phyloP scores from a whole-genome alignment of 768 basidiomycete species.

The Pleurotus salmoneostramineus region DNA sequence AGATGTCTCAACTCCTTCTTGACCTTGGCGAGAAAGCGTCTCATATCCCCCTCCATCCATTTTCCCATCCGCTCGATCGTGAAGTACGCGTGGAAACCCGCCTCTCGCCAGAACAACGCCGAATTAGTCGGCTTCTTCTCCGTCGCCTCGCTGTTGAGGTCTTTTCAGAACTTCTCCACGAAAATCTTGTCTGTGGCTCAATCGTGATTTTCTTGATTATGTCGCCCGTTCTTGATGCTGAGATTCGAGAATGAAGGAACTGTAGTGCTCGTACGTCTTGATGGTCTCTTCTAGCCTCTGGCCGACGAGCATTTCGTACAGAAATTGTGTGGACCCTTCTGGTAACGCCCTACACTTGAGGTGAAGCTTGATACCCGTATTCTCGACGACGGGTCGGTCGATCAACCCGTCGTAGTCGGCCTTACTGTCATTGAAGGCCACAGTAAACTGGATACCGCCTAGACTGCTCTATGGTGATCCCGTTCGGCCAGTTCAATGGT shows the following conservation, averaged over 20 bases:
- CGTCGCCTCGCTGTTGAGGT: slow-evolving; percentile 11
- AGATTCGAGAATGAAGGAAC: slow-evolving; percentile 15
- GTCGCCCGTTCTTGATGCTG: slow-evolving; percentile 5
- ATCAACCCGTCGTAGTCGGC: slow-evolving; percentile 9
- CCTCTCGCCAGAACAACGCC: slow-evolving; percentile 13
- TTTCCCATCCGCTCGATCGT: slow-evolving; percentile 15
- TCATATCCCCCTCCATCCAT: slow-evolving; percentile 14
- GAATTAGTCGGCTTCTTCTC: slow-evolving; percentile 5
- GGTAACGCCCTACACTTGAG: slow-evolving; percentile 13
- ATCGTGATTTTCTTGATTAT: slow-evolving; percentile 12
- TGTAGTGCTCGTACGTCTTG: slow-evolving; percentile 13
- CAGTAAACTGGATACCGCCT: slow-evolving; percentile 12
- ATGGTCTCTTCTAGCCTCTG: slow-evolving; percentile 13
- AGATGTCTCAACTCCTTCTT: slow-evolving; percentile 10
- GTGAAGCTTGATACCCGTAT: slow-evolving; percentile 7
- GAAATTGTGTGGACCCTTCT: slow-evolving; percentile 12
- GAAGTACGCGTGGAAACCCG: slow-evolving; percentile 12
- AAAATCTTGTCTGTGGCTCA: too few species aligned
- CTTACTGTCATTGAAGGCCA: slow-evolving; percentile 12
- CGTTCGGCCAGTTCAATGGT: slow-evolving; percentile 13
- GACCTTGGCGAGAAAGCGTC: slow-evolving; percentile 9
- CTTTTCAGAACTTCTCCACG: slow-evolving; percentile 1
- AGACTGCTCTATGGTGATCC: slow-evolving; percentile 9
- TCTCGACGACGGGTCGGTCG: slow-evolving; percentile 9
- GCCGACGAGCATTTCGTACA: slow-evolving; percentile 14